These are phyloP conservation scores for Meyerozyma sp. DNA, from an alignment of 1,139 yeast genomes.

Conservation along the genomic window DNA sequence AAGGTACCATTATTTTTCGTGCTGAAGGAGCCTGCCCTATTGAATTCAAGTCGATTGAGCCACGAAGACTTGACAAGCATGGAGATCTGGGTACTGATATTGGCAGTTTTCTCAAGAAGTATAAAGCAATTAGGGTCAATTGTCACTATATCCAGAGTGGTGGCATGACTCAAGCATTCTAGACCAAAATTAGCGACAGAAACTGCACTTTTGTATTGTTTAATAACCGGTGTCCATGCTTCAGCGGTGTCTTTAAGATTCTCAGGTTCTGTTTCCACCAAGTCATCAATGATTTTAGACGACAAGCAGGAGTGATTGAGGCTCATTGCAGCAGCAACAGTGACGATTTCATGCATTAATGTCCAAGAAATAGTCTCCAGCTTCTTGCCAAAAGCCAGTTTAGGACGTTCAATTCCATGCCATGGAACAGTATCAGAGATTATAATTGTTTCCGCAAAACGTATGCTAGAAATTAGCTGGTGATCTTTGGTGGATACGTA, in stretches of 20 bases:
- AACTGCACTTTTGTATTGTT: constrained; percentile 8
- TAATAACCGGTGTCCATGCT: constrained; percentile 10
- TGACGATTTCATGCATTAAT: constrained; percentile 6
- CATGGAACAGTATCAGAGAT: constrained; percentile 1
- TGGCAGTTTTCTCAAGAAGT: constrained; percentile 23
- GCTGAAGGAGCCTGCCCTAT: constrained; percentile 16
- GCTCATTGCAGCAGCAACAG: constrained; percentile 4
- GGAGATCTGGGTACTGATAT: constrained; percentile 35
- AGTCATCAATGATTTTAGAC: constrained; percentile 8
- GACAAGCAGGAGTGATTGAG: constrained; percentile 7
- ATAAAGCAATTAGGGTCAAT: not conserved
- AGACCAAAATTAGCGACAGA: constrained; percentile 6
- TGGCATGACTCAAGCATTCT: constrained; percentile 2
- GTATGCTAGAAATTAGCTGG: not conserved
- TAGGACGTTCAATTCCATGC: constrained; percentile 3
- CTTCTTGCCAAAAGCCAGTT: not conserved
- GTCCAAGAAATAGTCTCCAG: constrained; percentile 6
- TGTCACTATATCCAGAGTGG: not conserved
- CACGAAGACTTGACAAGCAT: constrained; percentile 37
- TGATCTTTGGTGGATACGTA: not conserved
- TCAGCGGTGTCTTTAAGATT: constrained; percentile 4
- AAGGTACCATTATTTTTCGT: constrained; percentile 36
- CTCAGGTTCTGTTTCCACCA: constrained; percentile 5
- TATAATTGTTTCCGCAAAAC: not conserved
- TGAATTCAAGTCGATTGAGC: constrained; percentile 29